phyloP scores from a whole-genome alignment of 768 basidiomycete genomes.

The Trametes coccinea region DNA sequence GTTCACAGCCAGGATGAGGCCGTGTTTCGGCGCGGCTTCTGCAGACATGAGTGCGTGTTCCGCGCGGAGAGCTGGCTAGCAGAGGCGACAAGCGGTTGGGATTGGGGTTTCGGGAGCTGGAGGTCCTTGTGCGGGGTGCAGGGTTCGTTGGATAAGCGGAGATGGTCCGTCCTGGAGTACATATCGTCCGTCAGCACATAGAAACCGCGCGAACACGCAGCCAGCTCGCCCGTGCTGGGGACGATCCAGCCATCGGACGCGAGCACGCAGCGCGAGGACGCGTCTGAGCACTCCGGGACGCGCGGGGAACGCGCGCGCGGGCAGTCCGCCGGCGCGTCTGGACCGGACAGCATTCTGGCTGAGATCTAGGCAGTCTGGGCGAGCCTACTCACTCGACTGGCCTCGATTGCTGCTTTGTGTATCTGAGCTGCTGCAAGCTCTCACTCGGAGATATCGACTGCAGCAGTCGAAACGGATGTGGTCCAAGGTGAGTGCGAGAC shows the following conservation, averaged over 20 bases:
- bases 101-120: background rate
- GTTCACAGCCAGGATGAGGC: conserved; percentile 68
- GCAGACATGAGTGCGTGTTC: conserved; percentile 15
- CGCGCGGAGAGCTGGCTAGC: background rate
- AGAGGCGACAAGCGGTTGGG: background rate
- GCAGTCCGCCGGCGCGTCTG: background rate
- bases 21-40: conserved; percentile 23
- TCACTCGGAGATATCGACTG: too few species aligned
- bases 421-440: background rate
- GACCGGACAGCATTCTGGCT: background rate
- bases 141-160: background rate
- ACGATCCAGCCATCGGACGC: background rate
- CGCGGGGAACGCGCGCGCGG: background rate
- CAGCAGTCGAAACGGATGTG: too few species aligned
- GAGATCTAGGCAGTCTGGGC: background rate
- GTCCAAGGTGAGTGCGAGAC: too few species aligned
- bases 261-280: background rate
- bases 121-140: background rate
- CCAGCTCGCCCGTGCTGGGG: background rate
- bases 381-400: background rate
- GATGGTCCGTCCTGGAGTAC: background rate
- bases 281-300: background rate
- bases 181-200: background rate
- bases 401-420: background rate
- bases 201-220: background rate